phyloP scores from a whole-genome alignment of 1,284 basidiomycete species.

The Meira nashicola region DNA sequence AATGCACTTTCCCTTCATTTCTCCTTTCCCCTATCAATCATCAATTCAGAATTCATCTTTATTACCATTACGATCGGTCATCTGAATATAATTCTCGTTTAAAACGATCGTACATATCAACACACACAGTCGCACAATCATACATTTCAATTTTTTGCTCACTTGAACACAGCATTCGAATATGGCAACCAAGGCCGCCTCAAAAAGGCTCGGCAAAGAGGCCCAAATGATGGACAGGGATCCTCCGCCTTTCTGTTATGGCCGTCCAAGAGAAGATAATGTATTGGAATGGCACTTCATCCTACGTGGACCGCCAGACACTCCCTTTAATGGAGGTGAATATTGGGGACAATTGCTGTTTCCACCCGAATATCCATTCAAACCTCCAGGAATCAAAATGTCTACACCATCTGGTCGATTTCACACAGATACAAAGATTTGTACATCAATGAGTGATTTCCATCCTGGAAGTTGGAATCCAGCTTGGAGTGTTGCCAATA shows the following conservation, averaged over 20 bases:
- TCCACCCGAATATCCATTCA: slow-evolving; percentile 68
- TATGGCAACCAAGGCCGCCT: slow-evolving; percentile 26
- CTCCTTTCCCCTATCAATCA: too few species aligned
- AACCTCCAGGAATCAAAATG: slow-evolving; percentile 87
- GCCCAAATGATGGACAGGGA: slow-evolving; percentile 86
- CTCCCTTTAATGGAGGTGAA: slow-evolving; percentile 84
- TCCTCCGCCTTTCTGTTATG: slow-evolving; percentile 89
- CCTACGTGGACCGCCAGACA: slow-evolving; percentile 81
- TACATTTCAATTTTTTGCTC: too few species aligned
- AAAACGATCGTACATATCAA: not conserved
- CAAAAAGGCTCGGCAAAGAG: slow-evolving; percentile 69
- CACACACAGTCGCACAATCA: not conserved
- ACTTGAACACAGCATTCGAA: slow-evolving; percentile 2
- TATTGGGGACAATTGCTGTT: slow-evolving; percentile 64
- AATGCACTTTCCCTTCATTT: too few species aligned
- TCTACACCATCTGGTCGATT: slow-evolving; percentile 90
- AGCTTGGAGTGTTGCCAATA: slow-evolving; percentile 85
- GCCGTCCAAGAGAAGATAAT: slow-evolving; percentile 90
- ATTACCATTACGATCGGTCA: not conserved
- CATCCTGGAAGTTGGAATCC: slow-evolving; percentile 84
- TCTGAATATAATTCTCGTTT: not conserved
- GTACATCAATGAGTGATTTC: slow-evolving; percentile 58
- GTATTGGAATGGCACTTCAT: slow-evolving; percentile 61
- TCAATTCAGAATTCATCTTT: too few species aligned
- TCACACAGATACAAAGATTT: slow-evolving; percentile 83